phyloP scores from a whole-genome alignment of 2,329 filamentous ascomycete genomes.

The Phialocephala sp. region DNA sequence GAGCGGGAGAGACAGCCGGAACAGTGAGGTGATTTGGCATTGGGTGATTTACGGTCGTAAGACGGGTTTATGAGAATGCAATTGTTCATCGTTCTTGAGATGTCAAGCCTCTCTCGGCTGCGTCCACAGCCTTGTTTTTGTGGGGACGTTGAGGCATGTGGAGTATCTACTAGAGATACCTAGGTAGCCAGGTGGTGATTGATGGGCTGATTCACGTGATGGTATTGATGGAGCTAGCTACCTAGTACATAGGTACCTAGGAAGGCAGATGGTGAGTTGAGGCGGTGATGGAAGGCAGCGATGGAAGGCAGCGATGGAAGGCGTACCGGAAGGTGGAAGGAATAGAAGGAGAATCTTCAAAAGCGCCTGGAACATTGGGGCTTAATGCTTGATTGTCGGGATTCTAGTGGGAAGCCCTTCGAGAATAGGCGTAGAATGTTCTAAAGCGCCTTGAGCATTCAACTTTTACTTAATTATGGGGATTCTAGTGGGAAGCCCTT shows the following conservation, averaged over 20 bases:
- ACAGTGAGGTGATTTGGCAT: background rate
- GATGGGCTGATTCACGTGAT: background rate
- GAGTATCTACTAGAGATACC: background rate
- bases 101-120: background rate
- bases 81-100: background rate
- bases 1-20: background rate
- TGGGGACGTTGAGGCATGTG: background rate
- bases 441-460: background rate
- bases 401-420: background rate
- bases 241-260: background rate
- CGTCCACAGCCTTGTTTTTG: background rate
- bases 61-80: background rate
- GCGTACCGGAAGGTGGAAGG: conserved; percentile 9
- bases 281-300: conserved; percentile 9
- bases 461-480: too few species aligned
- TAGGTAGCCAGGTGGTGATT: background rate
- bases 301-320: conserved; percentile 7
- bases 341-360: background rate
- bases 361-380: background rate
- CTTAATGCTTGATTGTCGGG: too few species aligned
- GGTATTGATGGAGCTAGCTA: background rate
- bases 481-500: background rate
- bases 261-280: too few species aligned
- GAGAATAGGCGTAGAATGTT: background rate
- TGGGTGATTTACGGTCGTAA: conserved; percentile 4